These are phyloP conservation scores for Mucor saturninus DNA, from an alignment of 371 early-diverging fungal genomes.

Conservation along the genomic window DNA sequence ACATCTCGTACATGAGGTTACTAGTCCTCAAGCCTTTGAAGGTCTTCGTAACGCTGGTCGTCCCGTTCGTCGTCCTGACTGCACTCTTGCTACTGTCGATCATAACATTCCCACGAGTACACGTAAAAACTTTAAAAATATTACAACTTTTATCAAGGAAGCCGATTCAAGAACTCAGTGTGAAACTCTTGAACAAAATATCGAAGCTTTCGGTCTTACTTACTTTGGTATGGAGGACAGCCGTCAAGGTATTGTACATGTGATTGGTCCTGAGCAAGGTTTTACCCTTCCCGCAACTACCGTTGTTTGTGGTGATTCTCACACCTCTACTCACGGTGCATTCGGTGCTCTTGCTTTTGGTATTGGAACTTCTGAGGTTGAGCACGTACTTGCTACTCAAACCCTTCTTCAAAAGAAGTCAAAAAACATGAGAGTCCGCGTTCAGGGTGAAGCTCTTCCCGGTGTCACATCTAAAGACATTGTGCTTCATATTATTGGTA, in stretches of 20 bases:
- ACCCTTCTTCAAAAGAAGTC: slow-evolving; percentile 70
- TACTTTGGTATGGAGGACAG: slow-evolving; percentile 71
- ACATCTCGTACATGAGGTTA: slow-evolving; percentile 74
- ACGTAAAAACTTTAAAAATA: slow-evolving; percentile 59
- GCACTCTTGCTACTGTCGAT: slow-evolving; percentile 74
- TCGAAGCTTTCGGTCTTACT: slow-evolving; percentile 66
- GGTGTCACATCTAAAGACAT: slow-evolving; percentile 74
- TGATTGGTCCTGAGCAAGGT: slow-evolving; percentile 79
- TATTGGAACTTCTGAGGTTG: slow-evolving; percentile 77
- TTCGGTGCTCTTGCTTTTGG: slow-evolving; percentile 79
- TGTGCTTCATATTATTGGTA: slow-evolving; percentile 69
- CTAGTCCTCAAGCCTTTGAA: slow-evolving; percentile 73
- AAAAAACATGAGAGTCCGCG: slow-evolving; percentile 70
- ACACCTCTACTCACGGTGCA: slow-evolving; percentile 77
- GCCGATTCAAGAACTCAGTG: slow-evolving; percentile 67
- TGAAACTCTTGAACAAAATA: slow-evolving; percentile 69
- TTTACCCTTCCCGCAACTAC: slow-evolving; percentile 76
- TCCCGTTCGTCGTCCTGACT: slow-evolving; percentile 65
- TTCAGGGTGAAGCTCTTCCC: slow-evolving; percentile 52
- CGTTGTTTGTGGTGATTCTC: slow-evolving; percentile 75
- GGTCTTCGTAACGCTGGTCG: slow-evolving; percentile 65
- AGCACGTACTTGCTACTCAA: slow-evolving; percentile 76
- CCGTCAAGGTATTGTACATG: slow-evolving; percentile 76
- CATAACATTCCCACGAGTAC: slow-evolving; percentile 72
- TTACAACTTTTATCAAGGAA: slow-evolving; percentile 67